Base-by-base conservation (phyloP, 2,329 filamentous ascomycete genomes). In the Diaporthe aspalathi region DNA sequence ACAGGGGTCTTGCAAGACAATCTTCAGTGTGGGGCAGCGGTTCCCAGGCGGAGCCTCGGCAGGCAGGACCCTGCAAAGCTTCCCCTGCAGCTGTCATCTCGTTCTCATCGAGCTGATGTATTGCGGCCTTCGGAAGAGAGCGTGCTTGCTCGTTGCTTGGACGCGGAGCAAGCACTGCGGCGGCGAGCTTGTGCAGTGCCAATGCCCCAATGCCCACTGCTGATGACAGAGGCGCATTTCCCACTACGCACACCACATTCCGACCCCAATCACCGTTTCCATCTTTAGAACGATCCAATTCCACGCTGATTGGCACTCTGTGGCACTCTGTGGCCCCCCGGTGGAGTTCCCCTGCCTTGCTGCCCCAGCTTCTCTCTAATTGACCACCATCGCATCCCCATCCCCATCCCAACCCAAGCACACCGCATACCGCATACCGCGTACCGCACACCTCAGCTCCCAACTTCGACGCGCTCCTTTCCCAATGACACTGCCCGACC, bases 21-120 rank as follows among this genome's bases (percentile, higher is more conserved):
- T 65, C 45, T 65, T 65, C 45, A 38, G 27, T 50, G 43, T 50
- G 40, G 32, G 40, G 66, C 54, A 8, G 2, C 43, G 5, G 47
- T 38, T 50, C n/a, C 11, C 35, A 49, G 67, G 67, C 47, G 53
- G 24, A 27, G 20, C 24, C 50, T 60, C 53, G 67, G 67, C 67
- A 68, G 53, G 67, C 67, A 68, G 47, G 32, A 68, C 67, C 67
- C 67, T 60, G 67, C 54, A 20, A 56, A 50, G 66, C 66, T 57
- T 24, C 67, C 67, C 67, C 67, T 68, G 67, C 53, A 68, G 67
- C 53, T 60, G 67, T 68, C 67, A 60, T 68, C 67, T 68, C 60
- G 45, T 65, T 65, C 60, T 45, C n/a, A 8, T 49, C 9, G n/a
- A 35, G 43, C 43, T 63, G 60, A 49, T 65, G 12, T n/a, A 32